Evolutionary conservation across 1,284 basidiomycete genomes (phyloP), one percentile per base, ranked within the genome.

Genomic region (Puccinia coronata): DNA sequence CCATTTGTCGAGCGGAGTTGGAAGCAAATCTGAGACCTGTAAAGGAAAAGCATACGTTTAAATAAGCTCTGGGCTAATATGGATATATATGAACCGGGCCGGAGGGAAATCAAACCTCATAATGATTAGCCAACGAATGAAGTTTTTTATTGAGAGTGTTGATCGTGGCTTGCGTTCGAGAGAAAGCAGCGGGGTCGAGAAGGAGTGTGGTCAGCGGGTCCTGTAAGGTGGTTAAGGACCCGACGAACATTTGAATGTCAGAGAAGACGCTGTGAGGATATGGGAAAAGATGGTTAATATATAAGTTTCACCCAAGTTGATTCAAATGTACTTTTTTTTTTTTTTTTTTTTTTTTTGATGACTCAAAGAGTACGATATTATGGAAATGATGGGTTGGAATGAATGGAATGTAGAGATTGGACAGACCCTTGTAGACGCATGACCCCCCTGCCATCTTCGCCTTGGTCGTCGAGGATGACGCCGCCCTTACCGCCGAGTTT

Each of bases 341-440:
- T n/a, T n/a, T n/a, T n/a, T n/a, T n/a, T n/a, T n/a, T n/a, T n/a
- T n/a, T n/a, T n/a, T n/a, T n/a, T n/a, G n/a, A n/a, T n/a, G n/a
- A n/a, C n/a, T n/a, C n/a, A n/a, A n/a, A n/a, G 12, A 34, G 70
- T 31, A 25, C 3, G 51, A 31, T 36, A 49, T 18, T 11, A 28
- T 51, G 28, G 25, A 4, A 72, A 16, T 6, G 47, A 49, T 8
- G 49, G 25, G 14, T 39, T 69, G 1, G 11, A 28, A 25, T 2
- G 23, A 49, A 14, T 25, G 43, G 23, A 39, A 49, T 41, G 67
- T 3, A 47, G 25, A 25, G 55, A 31, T 57, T n/a, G 18, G 55
- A 63, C 69, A 72, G 34, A 81, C 79, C 79, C 79, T 65, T 81
- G 79, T 57, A 81, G 73, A 36, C 61, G 41, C 79, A 81, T 81